Percentiles rank a stretch among this genome's conserved stretches.
Evolutionary conservation across 257 asterid species (phyloP).

Genomic region (Thymus mandschuricus): DNA sequence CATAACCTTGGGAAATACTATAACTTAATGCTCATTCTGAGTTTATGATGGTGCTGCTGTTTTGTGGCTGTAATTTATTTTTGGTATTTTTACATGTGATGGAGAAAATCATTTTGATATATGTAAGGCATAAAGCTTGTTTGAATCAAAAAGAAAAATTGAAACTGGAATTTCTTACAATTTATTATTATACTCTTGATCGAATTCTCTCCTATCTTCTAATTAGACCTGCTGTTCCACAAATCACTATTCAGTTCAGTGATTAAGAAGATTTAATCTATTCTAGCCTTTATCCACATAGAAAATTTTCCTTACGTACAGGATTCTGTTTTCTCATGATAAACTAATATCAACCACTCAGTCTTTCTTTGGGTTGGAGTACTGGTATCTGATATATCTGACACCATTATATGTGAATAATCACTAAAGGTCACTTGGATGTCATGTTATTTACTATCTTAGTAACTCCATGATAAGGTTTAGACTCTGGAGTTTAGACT

Average conservation of each 20-base stretch:
- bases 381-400: too few relatives aligned
- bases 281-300: neutral
- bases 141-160: too few relatives aligned
- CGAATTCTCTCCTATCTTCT: neutral
- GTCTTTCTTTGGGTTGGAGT: too few relatives aligned
- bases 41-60: neutral
- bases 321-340: neutral
- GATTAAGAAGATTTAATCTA: slow-evolving; percentile 1
- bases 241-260: slow-evolving; percentile 1
- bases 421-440: neutral
- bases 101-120: neutral
- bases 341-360: neutral
- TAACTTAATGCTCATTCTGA: neutral
- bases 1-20: neutral
- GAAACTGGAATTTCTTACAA: neutral
- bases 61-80: neutral
- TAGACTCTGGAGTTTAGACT: neutral
- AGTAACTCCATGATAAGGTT: slow-evolving; percentile 9
- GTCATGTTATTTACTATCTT: neutral
- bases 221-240: neutral
- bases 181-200: slow-evolving; percentile 1
- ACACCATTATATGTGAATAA: neutral
- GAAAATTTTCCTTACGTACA: neutral
- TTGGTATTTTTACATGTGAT: neutral
- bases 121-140: neutral